Conservation (phyloP, 257 asterid species). For the Nicotiana noctiflora region DNA sequence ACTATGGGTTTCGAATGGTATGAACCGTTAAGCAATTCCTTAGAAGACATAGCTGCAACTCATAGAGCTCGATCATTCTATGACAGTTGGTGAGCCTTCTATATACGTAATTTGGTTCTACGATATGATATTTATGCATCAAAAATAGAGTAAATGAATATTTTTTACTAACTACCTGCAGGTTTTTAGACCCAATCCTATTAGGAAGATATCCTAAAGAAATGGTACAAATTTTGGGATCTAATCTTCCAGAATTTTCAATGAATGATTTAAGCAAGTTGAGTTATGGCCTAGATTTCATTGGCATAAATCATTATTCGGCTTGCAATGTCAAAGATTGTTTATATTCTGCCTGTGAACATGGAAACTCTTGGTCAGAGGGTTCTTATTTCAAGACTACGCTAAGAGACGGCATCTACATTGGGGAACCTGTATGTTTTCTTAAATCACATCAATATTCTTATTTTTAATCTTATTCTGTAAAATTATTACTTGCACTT, state of each 20-base stretch:
- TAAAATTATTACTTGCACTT: neutral
- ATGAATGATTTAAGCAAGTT: constrained; percentile 16
- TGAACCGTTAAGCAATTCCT: constrained; percentile 44
- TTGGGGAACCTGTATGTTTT: constrained; percentile 42
- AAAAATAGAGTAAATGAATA: neutral
- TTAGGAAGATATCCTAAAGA: constrained; percentile 49
- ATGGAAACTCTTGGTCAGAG: constrained; percentile 34
- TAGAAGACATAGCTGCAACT: constrained; percentile 44
- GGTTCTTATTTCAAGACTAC: constrained; percentile 32
- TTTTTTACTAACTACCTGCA: constrained; percentile 1
- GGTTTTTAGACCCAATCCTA: constrained; percentile 52
- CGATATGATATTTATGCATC: neutral
- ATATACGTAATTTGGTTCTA: neutral
- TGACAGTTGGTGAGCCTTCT: constrained; percentile 35
- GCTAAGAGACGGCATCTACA: constrained; percentile 30
- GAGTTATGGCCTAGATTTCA: constrained; percentile 34
- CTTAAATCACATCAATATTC: neutral
- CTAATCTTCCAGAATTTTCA: constrained; percentile 33
- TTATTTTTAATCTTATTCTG: neutral
- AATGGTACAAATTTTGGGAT: constrained; percentile 34
- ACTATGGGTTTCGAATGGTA: constrained; percentile 42
- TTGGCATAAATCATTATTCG: constrained; percentile 53
- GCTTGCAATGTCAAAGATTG: constrained; percentile 50
- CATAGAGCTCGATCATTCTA: constrained; percentile 57
- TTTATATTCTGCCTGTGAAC: constrained; percentile 35